phyloP scores from a whole-genome alignment of 2,329 filamentous ascomycete species.

The Aspergillus fumigatiaffinis region DNA sequence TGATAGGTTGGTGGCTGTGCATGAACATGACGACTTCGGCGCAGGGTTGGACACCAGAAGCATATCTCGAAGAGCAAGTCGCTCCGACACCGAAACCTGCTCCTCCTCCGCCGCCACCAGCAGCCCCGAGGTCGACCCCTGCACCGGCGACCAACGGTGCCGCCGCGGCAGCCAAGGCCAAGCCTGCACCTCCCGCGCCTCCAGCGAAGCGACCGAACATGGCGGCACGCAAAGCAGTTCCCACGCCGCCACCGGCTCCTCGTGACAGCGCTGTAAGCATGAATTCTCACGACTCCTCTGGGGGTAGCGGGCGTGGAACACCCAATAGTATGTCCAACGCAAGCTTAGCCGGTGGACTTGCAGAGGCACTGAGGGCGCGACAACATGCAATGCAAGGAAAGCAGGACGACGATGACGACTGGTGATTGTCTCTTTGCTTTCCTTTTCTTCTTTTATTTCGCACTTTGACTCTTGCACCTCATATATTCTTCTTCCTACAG shows the following conservation, averaged over 20 bases:
- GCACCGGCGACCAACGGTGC: constrained; percentile 58
- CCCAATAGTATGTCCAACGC: constrained; percentile 56
- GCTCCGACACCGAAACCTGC: constrained; percentile 58
- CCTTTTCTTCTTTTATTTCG: constrained; percentile 7
- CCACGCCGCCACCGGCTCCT: constrained; percentile 60
- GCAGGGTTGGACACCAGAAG: constrained; percentile 92
- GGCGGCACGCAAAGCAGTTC: constrained; percentile 65
- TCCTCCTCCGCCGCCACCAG: constrained; percentile 48
- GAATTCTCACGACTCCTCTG: constrained; percentile 48
- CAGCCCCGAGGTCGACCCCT: constrained; percentile 50
- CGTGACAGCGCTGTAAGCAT: constrained; percentile 60
- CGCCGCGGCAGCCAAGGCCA: constrained; percentile 47
- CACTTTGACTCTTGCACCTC: constrained; percentile 7
- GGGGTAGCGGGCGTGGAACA: constrained; percentile 66
- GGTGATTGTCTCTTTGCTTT: constrained; percentile 44
- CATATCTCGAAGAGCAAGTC: constrained; percentile 77
- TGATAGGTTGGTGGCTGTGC: constrained; percentile 88
- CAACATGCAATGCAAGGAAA: constrained; percentile 72
- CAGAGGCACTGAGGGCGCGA: constrained; percentile 71
- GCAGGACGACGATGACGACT: constrained; percentile 66
- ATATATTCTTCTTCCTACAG: constrained; percentile 6
- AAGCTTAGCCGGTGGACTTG: constrained; percentile 68
- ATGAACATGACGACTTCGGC: constrained; percentile 63
- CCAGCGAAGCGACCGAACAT: constrained; percentile 75
- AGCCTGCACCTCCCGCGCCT: constrained; percentile 70